Base-by-base conservation (phyloP, 106 monocot genomes). In the Dioscorea zingiberensis region DNA sequence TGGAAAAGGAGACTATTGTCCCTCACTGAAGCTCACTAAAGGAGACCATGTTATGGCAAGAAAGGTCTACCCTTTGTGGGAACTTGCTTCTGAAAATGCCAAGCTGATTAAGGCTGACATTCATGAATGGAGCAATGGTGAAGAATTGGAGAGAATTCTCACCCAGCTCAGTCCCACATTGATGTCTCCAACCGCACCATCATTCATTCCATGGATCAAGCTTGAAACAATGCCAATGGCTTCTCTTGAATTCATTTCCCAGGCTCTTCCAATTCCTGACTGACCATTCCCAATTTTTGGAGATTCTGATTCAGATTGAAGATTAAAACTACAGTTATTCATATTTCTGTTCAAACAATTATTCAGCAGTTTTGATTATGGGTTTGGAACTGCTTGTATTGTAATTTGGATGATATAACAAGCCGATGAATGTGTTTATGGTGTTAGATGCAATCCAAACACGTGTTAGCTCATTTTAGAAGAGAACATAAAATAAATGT, bases 111-210 rank as follows among this genome's bases (percentile, higher is more conserved):
- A 66, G 21, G 58, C 66, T 14, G 47, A 66, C 30, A 18, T 74
- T 6, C 59, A 49, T 44, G 48, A 66, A 19, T 65, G 74, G 74
- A 69, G 48, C 48, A 67, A 58, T 38, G 75, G 68, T 0, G 70
- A 80, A 60, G 80, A 80, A 38, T 49, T 70, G 14, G 70, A 75
- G 21, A 54, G 56, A 46, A 44, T 53, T 21, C 54, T 80, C 13
- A 27, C 69, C 25, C 53, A 66, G 46, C 48, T 80, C 46, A 59
- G 74, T n/a, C n/a, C n/a, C n/a, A n/a, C n/a, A n/a, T n/a, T n/a
- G 10, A 71, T 68, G 28, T 49, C 51, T 22, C 29, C 69, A 24
- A 7, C 10, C 0, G 30, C 26, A 12, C 7, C 26, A 7, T 4
- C 22, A 25, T 25, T 59, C 24, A 8, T 24, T 21, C 59, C 14